Evolutionary conservation across 176 grass and related monocot species (phyloP), one percentile per base, ranked within the genome.

Genomic region (Eragrostis curvula): DNA sequence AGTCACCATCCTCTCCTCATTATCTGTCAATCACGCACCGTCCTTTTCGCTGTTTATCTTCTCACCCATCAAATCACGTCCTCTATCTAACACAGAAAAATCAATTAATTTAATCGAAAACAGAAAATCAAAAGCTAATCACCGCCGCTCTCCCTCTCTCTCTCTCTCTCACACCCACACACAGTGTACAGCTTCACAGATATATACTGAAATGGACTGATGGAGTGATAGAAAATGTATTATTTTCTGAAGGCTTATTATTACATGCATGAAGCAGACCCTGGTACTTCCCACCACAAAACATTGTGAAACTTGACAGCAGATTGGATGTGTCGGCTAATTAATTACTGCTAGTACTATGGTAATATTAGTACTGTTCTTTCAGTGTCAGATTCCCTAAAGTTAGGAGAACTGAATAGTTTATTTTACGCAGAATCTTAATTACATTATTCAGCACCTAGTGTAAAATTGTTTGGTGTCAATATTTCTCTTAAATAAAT

Each of bases 11-110:
- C 65, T 39, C 15, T 11, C 24, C 20, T 45, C 81, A 11, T 59
- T 28, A 27, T 52, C 63, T 68, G 65, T 80, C 77, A 68, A 80
- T 79, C 63, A 79, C 51, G 25, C 44, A 47, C 83, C 16, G 66
- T 52, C 83, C 41, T 65, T 70, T 85, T 85, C 53, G 8, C 49
- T 41, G 28, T 77, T 77, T 63, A 63, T 63, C 61, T 58, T 42
- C 9, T 30, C 16, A 7, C 49, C n/a, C 32, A 30, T 77, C 74
- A 46, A 63, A 63, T 65, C 75, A 29, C 41, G n/a, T 46, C 42
- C 9, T 10, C 45, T 45, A 61, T 13, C 25, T 18, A 66, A 10
- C 68, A 48, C 30, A 75, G 7, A 25, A 28, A 47, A 77, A 12
- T 62, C 12, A 20, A 41, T 53, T 7, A 7, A 45, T 47, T 43